Base-by-base conservation (phyloP, 2,329 filamentous ascomycete genomes). In the Ceratocystis eucalypticola region DNA sequence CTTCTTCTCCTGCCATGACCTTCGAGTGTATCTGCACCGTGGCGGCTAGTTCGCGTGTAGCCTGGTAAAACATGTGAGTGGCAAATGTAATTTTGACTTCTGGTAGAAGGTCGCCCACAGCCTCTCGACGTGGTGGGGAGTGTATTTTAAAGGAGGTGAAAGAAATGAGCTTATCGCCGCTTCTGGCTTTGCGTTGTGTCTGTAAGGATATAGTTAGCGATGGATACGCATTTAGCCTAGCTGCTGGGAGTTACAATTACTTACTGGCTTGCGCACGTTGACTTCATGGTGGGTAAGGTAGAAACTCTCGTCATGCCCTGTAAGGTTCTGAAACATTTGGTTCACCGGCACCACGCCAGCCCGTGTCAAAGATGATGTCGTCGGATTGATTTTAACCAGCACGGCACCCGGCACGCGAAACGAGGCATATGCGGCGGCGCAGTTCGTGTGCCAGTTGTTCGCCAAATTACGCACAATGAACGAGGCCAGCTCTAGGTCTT, bases 391-490 rank as follows among this genome's bases (percentile, higher is more conserved):
- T 6, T 41, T 41, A 3, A 62, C 22, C 1, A 65, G 25, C 45
- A 45, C 33, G 33, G 63, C 63, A 3, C 66, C 66, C 20, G 61
- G 33, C 4, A 68, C 64, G 15, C 15, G 37, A n/a, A 68, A 68
- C 41, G 33, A 41, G 25, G 15, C 50, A n/a, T 45, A 46, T 15
- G 64, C 64, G 22, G 61, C 59, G 2, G 64, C 64, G 12, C 59
- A 65, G 25, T 55, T 48, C 0, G 44, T 61, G 46, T 64, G 64
- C 67, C 67, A 68, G 33, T 50, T 53, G 3, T 20, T n/a, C 41
- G 64, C 64, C 50, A 68, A 37, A 17, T 68, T 63, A 15, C 88
- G 91, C 69, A 88, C 57, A 6, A 67, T 45, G 5, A 46, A 37
- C 10, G 50, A 28, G 25, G 64, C 67, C 41, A 62, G 15, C 48